Conservation (phyloP, 1,139 yeast genomes). For the Suhomyces bribrorum region DNA sequence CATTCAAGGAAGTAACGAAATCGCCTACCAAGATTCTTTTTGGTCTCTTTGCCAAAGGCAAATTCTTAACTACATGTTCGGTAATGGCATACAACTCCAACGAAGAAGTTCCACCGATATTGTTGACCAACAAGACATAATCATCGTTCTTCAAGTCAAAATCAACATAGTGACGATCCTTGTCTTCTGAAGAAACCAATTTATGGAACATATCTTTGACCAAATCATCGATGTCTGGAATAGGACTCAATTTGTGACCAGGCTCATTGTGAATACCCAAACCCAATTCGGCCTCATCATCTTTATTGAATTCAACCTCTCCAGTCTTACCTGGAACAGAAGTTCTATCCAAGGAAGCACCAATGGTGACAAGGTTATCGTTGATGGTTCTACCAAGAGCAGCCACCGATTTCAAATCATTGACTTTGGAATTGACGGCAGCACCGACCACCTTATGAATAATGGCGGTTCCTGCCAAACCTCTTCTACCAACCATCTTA, state of each 20-base stretch:
- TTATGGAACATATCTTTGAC: slow-evolving; percentile 54
- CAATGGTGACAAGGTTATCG: slow-evolving; percentile 75
- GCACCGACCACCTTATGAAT: slow-evolving; percentile 88
- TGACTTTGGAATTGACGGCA: slow-evolving; percentile 43
- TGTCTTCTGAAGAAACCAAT: slow-evolving; percentile 53
- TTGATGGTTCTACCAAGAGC: slow-evolving; percentile 62
- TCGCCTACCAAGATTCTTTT: slow-evolving; percentile 69
- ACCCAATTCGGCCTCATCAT: slow-evolving; percentile 79
- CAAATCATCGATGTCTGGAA: slow-evolving; percentile 64
- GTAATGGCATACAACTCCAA: slow-evolving; percentile 73
- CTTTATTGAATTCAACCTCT: slow-evolving; percentile 41
- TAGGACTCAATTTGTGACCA: slow-evolving; percentile 72
- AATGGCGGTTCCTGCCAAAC: slow-evolving; percentile 84
- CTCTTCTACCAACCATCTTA: slow-evolving; percentile 90
- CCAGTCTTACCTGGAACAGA: slow-evolving; percentile 79
- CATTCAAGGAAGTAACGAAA: slow-evolving; percentile 81
- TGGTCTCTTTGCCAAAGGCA: slow-evolving; percentile 56
- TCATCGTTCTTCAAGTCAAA: slow-evolving; percentile 61
- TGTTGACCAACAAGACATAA: slow-evolving; percentile 68
- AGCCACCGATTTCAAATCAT: slow-evolving; percentile 50
- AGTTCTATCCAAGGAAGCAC: slow-evolving; percentile 87
- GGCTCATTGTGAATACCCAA: slow-evolving; percentile 97
- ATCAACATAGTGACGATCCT: slow-evolving; percentile 70
- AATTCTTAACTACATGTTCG: slow-evolving; percentile 44
- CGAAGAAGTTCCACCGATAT: slow-evolving; percentile 83